Evolutionary conservation across 2,329 filamentous ascomycete species (phyloP), one percentile per base, ranked within the genome.

Genomic region (Xylariaceae sp.): DNA sequence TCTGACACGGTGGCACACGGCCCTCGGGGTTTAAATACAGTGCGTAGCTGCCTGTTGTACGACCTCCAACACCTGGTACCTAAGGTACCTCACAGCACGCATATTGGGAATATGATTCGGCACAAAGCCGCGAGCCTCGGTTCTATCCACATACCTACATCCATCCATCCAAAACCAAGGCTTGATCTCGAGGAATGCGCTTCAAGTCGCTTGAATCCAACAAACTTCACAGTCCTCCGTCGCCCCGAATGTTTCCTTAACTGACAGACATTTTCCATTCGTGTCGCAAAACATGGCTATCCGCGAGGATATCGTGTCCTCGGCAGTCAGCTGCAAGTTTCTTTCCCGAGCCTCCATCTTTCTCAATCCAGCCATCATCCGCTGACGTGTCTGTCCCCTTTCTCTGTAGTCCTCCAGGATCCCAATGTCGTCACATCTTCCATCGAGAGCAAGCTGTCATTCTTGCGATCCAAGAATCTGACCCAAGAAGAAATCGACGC

Each of bases 401-500:
- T 38, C 49, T 14, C 22, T 42, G 32, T 62, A 92, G 89, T 98
- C 69, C 82, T 98, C 49, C 89, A 94, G 71, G 93, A 98, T 66
- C 91, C 93, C 10, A 94, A 85, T 41, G 92, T 98, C 56, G 82
- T 89, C 29, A 82, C 83, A 8, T 92, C 93, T 5, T 86, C 93
- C n/a, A 72, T 95, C 51, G 93, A 97, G 62, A 96, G 93, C 68
- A 84, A 89, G 54, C 80, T 97, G 48, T 86, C 90, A 7, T 98
- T 98, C 59, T 77, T 98, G 17, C 88, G 91, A 67, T 94, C 91
- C 6, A 98, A 98, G 71, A 97, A 98, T 67, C 78, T 98, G 44
- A 97, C 92, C 1, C 87, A 93, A 66, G 92, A 97, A 68, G 94
- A 98, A 70, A 86, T 98, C 60, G 88, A 93, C 62, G 75, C 81